These are phyloP conservation scores for Candida anutae DNA, from an alignment of 1,139 yeast genomes.

Conservation along the genomic window DNA sequence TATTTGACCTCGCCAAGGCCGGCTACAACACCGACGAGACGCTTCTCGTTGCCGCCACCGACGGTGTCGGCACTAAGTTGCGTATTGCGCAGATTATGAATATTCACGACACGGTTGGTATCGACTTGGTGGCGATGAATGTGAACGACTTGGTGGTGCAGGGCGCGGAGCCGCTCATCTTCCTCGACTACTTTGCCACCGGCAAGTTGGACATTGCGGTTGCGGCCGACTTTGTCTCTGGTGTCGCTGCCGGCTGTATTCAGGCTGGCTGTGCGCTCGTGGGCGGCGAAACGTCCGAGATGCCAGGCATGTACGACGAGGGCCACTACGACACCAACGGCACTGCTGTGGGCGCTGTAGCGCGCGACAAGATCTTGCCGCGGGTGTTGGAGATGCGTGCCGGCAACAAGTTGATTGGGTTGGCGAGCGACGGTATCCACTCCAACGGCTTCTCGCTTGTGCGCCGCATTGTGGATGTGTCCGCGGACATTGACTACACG, in stretches of 20 bases:
- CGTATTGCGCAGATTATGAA: conserved; percentile 87
- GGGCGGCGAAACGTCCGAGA: conserved; percentile 98
- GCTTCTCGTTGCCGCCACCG: conserved; percentile 92
- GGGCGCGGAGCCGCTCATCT: conserved; percentile 96
- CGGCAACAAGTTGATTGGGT: conserved; percentile 81
- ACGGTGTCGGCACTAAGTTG: conserved; percentile 97
- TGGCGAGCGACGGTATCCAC: conserved; percentile 88
- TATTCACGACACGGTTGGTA: conserved; percentile 93
- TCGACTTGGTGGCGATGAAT: conserved; percentile 97
- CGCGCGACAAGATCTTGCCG: conserved; percentile 69
- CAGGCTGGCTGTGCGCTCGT: conserved; percentile 95
- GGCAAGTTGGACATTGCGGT: conserved; percentile 79
- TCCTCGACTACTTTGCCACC: conserved; percentile 94
- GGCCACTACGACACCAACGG: conserved; percentile 98
- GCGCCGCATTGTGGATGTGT: conserved; percentile 82
- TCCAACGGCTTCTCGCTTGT: conserved; percentile 95
- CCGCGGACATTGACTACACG: conserved; percentile 54
- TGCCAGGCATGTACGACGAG: conserved; percentile 97
- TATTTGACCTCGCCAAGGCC: conserved; percentile 82
- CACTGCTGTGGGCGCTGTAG: conserved; percentile 98
- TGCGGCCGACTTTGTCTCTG: conserved; percentile 85
- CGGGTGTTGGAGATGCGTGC: conserved; percentile 52
- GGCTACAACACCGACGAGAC: conserved; percentile 76
- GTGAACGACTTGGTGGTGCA: conserved; percentile 96
- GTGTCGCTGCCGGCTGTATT: conserved; percentile 95